Evolutionary conservation across 257 asterid species (phyloP).

Genomic region (Penstemon eatonii): DNA sequence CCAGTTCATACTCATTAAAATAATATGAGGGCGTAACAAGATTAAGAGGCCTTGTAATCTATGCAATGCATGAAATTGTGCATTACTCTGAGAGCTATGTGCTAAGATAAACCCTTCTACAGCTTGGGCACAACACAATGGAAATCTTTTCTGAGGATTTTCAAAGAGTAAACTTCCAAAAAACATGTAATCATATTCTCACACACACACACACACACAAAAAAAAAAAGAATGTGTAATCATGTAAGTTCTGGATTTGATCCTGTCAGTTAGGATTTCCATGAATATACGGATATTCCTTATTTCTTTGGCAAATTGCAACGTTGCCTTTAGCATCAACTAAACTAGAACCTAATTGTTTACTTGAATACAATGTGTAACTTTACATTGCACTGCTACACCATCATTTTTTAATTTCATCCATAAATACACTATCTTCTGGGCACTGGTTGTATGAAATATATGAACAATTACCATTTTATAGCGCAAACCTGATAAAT

Average conservation of each 20-base stretch:
- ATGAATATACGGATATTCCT: too few relatives aligned
- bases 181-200: too few relatives aligned
- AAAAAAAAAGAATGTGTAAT: too few relatives aligned
- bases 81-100: not conserved
- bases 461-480: not conserved
- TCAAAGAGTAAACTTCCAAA: too few relatives aligned
- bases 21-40: not conserved
- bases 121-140: too few relatives aligned
- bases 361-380: not conserved
- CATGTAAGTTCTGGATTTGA: too few relatives aligned
- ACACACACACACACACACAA: too few relatives aligned
- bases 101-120: too few relatives aligned
- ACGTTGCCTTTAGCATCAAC: too few relatives aligned
- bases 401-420: not conserved
- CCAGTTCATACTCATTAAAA: not conserved
- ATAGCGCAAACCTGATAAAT: not conserved
- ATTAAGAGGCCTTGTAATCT: not conserved
- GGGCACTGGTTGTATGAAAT: not conserved
- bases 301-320: too few relatives aligned
- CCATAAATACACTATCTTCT: not conserved
- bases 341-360: not conserved
- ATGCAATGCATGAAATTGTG: conserved; percentile 8
- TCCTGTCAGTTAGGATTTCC: too few relatives aligned
- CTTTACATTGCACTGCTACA: not conserved
- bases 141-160: too few relatives aligned